These are phyloP conservation scores for Caloboletus firmus DNA, from an alignment of 1,284 basidiomycete species.

Conservation along the genomic window DNA sequence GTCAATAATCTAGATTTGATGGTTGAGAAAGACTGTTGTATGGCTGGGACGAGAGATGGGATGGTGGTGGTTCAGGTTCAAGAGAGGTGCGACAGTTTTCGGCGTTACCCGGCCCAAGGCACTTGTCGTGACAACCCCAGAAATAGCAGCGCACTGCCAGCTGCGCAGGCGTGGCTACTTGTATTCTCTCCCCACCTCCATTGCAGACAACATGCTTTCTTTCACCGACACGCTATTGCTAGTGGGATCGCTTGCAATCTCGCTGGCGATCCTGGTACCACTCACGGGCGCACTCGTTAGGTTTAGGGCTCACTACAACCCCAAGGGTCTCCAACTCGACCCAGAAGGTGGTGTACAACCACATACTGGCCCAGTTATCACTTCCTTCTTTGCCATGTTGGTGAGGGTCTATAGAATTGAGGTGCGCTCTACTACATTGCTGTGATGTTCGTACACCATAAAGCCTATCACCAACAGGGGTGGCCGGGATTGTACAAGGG, in stretches of 20 bases:
- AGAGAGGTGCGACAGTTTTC: conserved; percentile 29
- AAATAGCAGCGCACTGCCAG: conserved; percentile 7
- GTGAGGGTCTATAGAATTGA: conserved; percentile 75
- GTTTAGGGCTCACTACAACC: conserved; percentile 78
- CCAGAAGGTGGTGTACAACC: conserved; percentile 72
- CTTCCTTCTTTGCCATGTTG: conserved; percentile 67
- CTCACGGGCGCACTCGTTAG: conserved; percentile 68
- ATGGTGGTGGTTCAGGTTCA: conserved; percentile 44
- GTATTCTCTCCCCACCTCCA: background rate
- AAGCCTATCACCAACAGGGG: conserved; percentile 45
- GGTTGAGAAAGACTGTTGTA: background rate
- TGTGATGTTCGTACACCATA: background rate
- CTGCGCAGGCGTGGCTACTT: background rate
- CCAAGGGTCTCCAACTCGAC: conserved; percentile 81
- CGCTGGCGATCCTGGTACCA: conserved; percentile 59
- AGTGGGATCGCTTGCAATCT: conserved; percentile 48
- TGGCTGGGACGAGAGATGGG: conserved; percentile 4
- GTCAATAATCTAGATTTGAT: background rate
- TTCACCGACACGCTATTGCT: conserved; percentile 46
- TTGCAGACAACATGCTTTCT: conserved; percentile 38
- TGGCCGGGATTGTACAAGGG: conserved; percentile 84
- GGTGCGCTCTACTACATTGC: conserved; percentile 38
- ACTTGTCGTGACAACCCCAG: conserved; percentile 29
- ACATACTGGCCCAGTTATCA: conserved; percentile 71
- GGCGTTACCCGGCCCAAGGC: conserved; percentile 26